Evolutionary conservation across 176 grass and related monocot genomes (phyloP).

Genomic region (Avena atlantica): DNA sequence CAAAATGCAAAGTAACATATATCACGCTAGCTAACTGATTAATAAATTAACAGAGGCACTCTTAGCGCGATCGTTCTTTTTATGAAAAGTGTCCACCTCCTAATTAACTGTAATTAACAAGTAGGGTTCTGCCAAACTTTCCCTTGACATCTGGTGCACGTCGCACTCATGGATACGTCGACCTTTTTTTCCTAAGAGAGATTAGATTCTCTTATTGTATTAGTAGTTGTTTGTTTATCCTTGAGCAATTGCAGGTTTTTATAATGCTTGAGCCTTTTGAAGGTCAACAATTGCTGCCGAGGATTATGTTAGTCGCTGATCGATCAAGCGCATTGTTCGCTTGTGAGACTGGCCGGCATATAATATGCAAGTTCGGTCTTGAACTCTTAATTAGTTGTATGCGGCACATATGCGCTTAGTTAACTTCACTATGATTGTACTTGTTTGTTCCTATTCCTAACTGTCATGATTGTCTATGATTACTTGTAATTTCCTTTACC

Average conservation of each 20-base stretch:
- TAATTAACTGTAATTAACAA: constrained; percentile 46
- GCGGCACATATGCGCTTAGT: not conserved
- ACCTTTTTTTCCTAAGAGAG: not conserved
- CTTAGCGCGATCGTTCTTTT: not conserved
- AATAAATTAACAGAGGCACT: constrained; percentile 5
- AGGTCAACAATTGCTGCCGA: constrained; percentile 61
- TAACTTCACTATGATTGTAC: constrained; percentile 28
- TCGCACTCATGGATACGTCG: constrained; percentile 46
- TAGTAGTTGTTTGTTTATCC: not conserved
- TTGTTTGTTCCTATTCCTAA: not conserved
- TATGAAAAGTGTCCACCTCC: not conserved
- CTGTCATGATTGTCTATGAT: constrained; percentile 22
- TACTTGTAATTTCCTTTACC: not conserved
- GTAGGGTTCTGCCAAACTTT: constrained; percentile 46
- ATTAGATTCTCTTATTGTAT: constrained; percentile 31
- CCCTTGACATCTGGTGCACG: constrained; percentile 45
- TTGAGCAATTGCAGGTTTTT: constrained; percentile 22
- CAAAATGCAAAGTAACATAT: constrained; percentile 45
- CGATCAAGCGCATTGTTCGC: constrained; percentile 27
- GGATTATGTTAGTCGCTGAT: constrained; percentile 33
- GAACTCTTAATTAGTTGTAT: not conserved
- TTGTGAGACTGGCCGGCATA: not conserved
- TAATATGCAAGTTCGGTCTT: not conserved
- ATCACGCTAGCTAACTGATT: constrained; percentile 35
- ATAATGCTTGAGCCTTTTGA: constrained; percentile 36